phyloP scores from a whole-genome alignment of 2,329 filamentous ascomycete species.

The Whalleya microplaca region DNA sequence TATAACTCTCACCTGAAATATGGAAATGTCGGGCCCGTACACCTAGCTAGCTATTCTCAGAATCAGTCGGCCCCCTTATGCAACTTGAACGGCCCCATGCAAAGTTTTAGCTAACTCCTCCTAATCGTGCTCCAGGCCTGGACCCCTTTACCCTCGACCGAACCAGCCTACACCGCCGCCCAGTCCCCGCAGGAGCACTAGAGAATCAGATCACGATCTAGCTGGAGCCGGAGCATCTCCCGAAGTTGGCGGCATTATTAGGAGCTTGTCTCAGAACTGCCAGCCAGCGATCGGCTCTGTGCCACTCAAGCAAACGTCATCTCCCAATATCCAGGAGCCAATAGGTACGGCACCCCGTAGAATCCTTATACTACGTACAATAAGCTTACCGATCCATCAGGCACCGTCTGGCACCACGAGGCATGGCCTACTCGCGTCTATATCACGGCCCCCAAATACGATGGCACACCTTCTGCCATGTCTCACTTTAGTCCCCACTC shows the following conservation, averaged over 20 bases:
- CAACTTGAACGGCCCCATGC: background rate
- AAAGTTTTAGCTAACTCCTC: slow-evolving; percentile 10
- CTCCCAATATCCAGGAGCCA: slow-evolving; percentile 1
- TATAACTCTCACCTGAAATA: slow-evolving; percentile 18
- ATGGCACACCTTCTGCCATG: background rate
- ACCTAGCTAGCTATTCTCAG: too few species aligned
- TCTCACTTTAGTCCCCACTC: background rate
- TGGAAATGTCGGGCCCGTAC: background rate
- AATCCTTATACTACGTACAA: slow-evolving; percentile 8
- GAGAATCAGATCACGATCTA: background rate
- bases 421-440: slow-evolving; percentile 10
- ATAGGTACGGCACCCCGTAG: background rate
- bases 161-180: slow-evolving; percentile 35
- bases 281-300: background rate
- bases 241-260: background rate
- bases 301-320: slow-evolving; percentile 3
- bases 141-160: slow-evolving; percentile 30
- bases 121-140: slow-evolving; percentile 21
- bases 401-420: slow-evolving; percentile 9
- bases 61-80: too few species aligned
- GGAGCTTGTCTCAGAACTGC: background rate
- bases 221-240: background rate
- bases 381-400: slow-evolving; percentile 23
- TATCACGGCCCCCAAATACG: slow-evolving; percentile 8
- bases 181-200: slow-evolving; percentile 27